Evolutionary conservation across 192 early-diverging fungal species (phyloP), one percentile per base, ranked within the genome.

Genomic region (Diversispora epigaea): DNA sequence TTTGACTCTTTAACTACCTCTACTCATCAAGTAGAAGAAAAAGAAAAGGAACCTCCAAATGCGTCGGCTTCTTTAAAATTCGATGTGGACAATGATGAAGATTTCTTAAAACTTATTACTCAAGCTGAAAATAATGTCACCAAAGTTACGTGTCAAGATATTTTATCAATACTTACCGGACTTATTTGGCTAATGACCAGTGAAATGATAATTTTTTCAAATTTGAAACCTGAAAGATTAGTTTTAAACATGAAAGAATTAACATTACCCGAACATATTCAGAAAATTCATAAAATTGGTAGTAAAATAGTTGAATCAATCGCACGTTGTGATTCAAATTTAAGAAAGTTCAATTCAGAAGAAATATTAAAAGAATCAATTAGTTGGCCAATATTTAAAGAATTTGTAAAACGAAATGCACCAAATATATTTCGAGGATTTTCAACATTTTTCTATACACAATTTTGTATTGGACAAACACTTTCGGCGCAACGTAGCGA

Each of bases 341-440:
- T 4, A 68, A n/a, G n/a, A 50, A 50, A 32, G 25, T 2, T 32
- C 2, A 32, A 32, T 32, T 68, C 67, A 15, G 7, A 46, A 49
- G 9, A 46, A 49, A 46, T 49, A 32, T 32, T 32, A 32, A 32
- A 32, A 32, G 25, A 32, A 32, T 32, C 25, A 12, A 54, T 71
- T 19, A 71, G 52, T 43, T 71, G 69, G 69, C 14, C 22, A 57
- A 71, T 19, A 56, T 71, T 71, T 19, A 41, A 55, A 11, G 76
- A 78, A 19, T 83, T 75, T 22, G 41, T 77, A 11, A 45, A 61
- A 4, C 76, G 79, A 1, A 81, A 82, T 71, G 71, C 79, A 0
- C 87, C 87, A 7, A 73, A 82, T 73, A 44, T 88, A 6, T 84
- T 85, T 55, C 63, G 79, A 17, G 60, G 80, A 1, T 62, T 85